Base-by-base conservation (phyloP, 768 basidiomycete species). In the Leccinum rimulosum region DNA sequence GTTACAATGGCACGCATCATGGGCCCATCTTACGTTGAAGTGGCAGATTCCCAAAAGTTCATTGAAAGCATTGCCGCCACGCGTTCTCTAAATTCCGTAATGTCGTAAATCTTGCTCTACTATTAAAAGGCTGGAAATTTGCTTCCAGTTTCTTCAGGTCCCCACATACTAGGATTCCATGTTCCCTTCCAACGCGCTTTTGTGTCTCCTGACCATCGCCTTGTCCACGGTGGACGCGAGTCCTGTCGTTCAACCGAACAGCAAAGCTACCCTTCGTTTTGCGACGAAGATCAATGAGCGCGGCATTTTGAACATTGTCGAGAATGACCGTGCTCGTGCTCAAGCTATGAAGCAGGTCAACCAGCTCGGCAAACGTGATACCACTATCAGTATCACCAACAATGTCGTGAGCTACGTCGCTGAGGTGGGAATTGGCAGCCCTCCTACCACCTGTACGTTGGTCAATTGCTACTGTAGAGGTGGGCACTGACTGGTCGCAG, bases 381-480 rank as follows among this genome's bases (percentile, higher is more conserved):
- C 6, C 19, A 56, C 54, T 25, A 14, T 61, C 30, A 28, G 31
- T 5, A 52, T 68, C 11, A 56, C 66, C 6, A 75, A 75, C 45
- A n/a, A 25, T 5, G 53, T 6, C 2, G 62, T 71, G 1, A 10
- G 48, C 19, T 77, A 77, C 54, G 66, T 65, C 1, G 70, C 69
- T 1, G 4, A 72, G 55, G 66, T 74, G n/a, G 60, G 61, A n/a
- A 22, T 74, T 9, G 72, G 72, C 17, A 45, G 3, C 11, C 73
- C 73, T 8, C 27, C 66, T 3, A 70, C 66, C 14, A 47, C 51
- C 7, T 73, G 74, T 76, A 35, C 31, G 72, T 55, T 15, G 11
- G 22, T 31, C 9, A 7, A 27, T 19, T 19, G 15, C 7, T 3
- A 25, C 4, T 27, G 11, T 10, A 9, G 27, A 61, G n/a, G 19